Evolutionary conservation across 139 green algal genomes (phyloP).

Genomic region (Deuterostichococcus epilithicus): DNA sequence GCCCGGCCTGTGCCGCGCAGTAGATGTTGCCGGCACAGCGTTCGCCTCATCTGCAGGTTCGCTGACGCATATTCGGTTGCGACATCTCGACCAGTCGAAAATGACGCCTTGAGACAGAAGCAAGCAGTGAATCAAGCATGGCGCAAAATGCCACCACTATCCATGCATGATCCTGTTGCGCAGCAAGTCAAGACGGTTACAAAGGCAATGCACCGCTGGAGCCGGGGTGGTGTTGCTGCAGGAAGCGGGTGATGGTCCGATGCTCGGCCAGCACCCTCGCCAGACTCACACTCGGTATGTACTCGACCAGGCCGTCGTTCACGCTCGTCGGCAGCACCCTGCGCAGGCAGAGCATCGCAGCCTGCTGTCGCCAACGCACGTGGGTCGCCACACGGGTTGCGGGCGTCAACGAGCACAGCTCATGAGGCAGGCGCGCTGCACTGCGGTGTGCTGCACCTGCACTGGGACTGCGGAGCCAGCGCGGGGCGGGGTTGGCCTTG

Average conservation of each 20-base stretch:
- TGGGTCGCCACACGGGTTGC: neutral
- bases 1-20: too few species aligned
- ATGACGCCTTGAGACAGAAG: too few species aligned
- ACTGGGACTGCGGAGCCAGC: too few species aligned
- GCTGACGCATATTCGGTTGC: too few species aligned
- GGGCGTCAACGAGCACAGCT: neutral
- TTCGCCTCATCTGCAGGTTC: too few species aligned
- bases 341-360: too few species aligned
- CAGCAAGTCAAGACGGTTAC: too few species aligned
- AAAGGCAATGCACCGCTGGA: constrained; percentile 19
- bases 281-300: constrained; percentile 75
- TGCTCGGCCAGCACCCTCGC: constrained; percentile 77
- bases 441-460: neutral
- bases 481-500: neutral
- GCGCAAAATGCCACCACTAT: too few species aligned
- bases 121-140: too few species aligned
- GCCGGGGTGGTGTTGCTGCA: constrained; percentile 64
- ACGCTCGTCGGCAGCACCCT: constrained; percentile 77
- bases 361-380: neutral
- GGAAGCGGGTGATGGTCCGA: constrained; percentile 77
- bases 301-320: constrained; percentile 92
- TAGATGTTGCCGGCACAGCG: too few species aligned
- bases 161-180: too few species aligned
- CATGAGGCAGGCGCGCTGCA: neutral
- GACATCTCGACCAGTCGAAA: too few species aligned